phyloP scores from a whole-genome alignment of 352 stramenopile species.

The Phytophthora palmivora region DNA sequence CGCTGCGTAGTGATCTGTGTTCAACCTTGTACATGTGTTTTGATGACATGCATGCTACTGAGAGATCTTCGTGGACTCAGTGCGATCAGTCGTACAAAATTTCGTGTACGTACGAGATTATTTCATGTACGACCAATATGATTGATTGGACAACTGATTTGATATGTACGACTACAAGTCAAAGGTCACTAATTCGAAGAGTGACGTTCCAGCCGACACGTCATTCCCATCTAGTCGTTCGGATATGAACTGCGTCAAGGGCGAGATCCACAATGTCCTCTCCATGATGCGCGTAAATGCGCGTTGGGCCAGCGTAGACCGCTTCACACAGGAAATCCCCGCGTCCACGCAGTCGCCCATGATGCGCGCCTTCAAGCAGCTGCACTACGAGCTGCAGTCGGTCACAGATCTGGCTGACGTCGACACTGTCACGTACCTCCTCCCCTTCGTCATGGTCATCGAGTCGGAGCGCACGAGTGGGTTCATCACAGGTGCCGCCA shows the following conservation, averaged over 20 bases:
- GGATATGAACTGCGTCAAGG: slow-evolving; percentile 90
- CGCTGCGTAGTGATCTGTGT: slow-evolving; percentile 16
- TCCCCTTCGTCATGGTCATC: slow-evolving; percentile 97
- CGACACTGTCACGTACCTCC: slow-evolving; percentile 94
- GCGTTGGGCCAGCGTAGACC: slow-evolving; percentile 90
- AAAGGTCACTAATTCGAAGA: neutral
- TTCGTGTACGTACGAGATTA: no score
- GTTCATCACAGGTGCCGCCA: slow-evolving; percentile 96
- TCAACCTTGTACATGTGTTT: no score
- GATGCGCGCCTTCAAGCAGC: slow-evolving; percentile 93
- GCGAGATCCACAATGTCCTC: slow-evolving; percentile 99
- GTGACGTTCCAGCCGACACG: neutral
- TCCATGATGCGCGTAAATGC: slow-evolving; percentile 98
- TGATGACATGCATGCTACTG: no score
- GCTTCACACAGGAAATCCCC: slow-evolving; percentile 95
- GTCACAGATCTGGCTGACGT: slow-evolving; percentile 92
- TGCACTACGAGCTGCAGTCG: slow-evolving; percentile 93
- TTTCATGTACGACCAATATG: no score
- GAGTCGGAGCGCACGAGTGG: slow-evolving; percentile 95
- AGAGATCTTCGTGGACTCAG: no score
- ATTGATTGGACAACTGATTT: no score
- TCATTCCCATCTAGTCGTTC: neutral
- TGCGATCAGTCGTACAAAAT: no score
- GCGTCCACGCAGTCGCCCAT: slow-evolving; percentile 91
- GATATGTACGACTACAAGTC: neutral